These are phyloP conservation scores for Carex kokanica DNA, from an alignment of 176 grass and related monocot genomes.

Conservation along the genomic window DNA sequence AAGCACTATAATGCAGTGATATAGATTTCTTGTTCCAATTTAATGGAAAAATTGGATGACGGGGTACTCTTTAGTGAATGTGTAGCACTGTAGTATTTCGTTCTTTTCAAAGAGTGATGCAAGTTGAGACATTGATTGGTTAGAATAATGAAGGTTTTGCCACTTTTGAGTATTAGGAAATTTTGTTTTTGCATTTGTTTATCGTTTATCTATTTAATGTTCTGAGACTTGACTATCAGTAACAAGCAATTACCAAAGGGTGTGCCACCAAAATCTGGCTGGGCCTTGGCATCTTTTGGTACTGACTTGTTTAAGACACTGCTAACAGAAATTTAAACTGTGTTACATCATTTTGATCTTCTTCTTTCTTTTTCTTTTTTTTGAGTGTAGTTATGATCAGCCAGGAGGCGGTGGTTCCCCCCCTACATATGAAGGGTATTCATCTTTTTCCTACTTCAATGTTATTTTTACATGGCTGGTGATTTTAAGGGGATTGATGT, in stretches of 20 bases:
- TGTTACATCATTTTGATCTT: neutral
- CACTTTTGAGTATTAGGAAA: neutral
- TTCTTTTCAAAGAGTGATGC: neutral
- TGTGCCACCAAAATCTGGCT: neutral
- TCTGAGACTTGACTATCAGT: neutral
- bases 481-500: neutral
- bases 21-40: neutral
- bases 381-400: neutral
- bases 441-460: neutral
- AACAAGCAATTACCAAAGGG: neutral
- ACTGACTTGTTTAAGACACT: neutral
- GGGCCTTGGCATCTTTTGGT: neutral
- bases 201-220: neutral
- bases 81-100: neutral
- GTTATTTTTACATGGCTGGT: neutral
- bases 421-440: constrained; percentile 37
- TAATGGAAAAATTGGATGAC: neutral
- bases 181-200: neutral
- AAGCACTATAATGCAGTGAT: neutral
- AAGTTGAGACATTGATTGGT: neutral
- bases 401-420: neutral
- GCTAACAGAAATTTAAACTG: too few species aligned
- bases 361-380: neutral
- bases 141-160: neutral
- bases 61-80: neutral